Evolutionary conservation across 768 basidiomycete genomes (phyloP).

Genomic region (Naganishia vaughanmartiniae): DNA sequence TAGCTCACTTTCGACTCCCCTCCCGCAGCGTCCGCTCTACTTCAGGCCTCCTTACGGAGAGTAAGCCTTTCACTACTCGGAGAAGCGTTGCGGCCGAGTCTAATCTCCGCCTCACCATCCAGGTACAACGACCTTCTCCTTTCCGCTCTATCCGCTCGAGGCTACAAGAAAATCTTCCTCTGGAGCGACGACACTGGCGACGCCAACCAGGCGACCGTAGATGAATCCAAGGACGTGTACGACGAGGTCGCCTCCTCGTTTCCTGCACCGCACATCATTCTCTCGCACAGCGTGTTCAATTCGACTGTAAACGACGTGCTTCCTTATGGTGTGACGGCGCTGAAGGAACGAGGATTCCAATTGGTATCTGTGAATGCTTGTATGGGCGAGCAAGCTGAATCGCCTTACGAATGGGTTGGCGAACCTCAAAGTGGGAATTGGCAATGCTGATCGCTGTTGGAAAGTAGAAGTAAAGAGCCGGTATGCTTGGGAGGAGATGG

Average conservation of each 20-base stretch:
- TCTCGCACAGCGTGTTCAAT: slow-evolving; percentile 36
- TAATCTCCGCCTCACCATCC: neutral
- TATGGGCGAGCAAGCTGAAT: slow-evolving; percentile 43
- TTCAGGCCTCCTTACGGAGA: slow-evolving; percentile 51
- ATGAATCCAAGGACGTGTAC: slow-evolving; percentile 36
- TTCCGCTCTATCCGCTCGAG: slow-evolving; percentile 41
- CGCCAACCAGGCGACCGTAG: slow-evolving; percentile 30
- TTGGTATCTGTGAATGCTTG: slow-evolving; percentile 51
- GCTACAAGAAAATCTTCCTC: slow-evolving; percentile 47
- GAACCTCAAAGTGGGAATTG: slow-evolving; percentile 38
- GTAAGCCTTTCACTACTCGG: neutral
- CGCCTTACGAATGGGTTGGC: slow-evolving; percentile 32
- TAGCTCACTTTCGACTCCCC: neutral
- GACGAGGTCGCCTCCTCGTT: slow-evolving; percentile 26
- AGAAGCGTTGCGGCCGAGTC: neutral
- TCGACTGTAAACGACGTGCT: slow-evolving; percentile 39
- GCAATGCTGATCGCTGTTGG: slow-evolving; percentile 25
- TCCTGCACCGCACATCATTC: slow-evolving; percentile 33
- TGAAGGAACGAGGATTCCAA: slow-evolving; percentile 40
- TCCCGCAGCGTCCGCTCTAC: slow-evolving; percentile 19
- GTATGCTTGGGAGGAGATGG: too few species aligned
- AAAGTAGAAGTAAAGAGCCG: too few species aligned
- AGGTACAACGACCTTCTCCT: slow-evolving; percentile 45
- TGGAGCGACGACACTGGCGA: slow-evolving; percentile 47
- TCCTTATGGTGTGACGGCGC: slow-evolving; percentile 37